Evolutionary conservation across 2,329 filamentous ascomycete genomes (phyloP).

Genomic region (Alternaria solani): DNA sequence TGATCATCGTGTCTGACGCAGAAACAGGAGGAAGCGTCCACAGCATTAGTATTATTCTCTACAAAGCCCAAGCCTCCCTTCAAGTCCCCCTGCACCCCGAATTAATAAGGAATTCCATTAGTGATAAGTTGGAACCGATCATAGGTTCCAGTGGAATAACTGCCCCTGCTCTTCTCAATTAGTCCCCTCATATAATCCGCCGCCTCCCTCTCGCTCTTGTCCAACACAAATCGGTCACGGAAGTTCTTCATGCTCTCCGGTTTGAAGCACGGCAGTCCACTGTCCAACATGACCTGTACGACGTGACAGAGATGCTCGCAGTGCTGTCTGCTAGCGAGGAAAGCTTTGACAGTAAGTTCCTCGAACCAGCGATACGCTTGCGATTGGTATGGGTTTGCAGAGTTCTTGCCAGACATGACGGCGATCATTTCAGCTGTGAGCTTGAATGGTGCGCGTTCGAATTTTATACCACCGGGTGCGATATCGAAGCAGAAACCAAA

Average conservation of each 20-base stretch:
- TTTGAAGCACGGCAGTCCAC: slow-evolving; percentile 96
- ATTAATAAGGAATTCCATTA: slow-evolving; percentile 92
- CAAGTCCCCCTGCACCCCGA: neutral
- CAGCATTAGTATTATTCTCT: neutral
- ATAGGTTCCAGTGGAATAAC: slow-evolving; percentile 92
- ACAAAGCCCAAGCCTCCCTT: neutral
- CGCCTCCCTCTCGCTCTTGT: slow-evolving; percentile 89
- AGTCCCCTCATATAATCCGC: slow-evolving; percentile 92
- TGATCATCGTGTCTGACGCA: neutral
- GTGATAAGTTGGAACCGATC: slow-evolving; percentile 98
- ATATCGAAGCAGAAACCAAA: slow-evolving; percentile 99
- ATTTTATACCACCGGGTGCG: slow-evolving; percentile 93
- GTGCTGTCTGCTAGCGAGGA: slow-evolving; percentile 86
- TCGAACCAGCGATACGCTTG: slow-evolving; percentile 97
- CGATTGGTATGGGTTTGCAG: slow-evolving; percentile 65
- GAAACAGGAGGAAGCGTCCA: neutral
- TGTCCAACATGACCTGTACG: slow-evolving; percentile 94
- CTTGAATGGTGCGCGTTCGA: slow-evolving; percentile 98
- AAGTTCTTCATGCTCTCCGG: slow-evolving; percentile 94
- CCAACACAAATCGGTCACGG: slow-evolving; percentile 88
- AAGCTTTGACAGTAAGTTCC: slow-evolving; percentile 94
- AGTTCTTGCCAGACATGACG: slow-evolving; percentile 83
- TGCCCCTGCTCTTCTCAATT: slow-evolving; percentile 88
- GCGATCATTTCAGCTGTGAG: slow-evolving; percentile 96
- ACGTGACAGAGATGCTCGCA: slow-evolving; percentile 89